phyloP scores from a whole-genome alignment of 805 yeast genomes.

The Millerago galiae region DNA sequence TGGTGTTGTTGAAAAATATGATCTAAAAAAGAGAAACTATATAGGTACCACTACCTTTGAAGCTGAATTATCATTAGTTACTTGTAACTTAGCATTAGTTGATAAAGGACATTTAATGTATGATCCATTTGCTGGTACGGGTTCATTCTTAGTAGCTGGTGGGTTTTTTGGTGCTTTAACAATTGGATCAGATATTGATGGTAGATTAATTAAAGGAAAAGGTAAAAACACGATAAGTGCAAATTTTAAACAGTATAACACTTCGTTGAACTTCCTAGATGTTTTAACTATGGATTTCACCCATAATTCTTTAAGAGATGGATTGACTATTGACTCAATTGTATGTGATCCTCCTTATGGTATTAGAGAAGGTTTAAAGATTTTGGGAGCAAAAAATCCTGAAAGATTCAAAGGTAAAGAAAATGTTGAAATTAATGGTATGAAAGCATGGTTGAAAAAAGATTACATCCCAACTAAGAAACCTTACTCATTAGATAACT shows the following conservation, averaged over 20 bases:
- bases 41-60: slow-evolving; percentile 97
- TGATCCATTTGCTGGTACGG: slow-evolving; percentile 97
- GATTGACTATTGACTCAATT: slow-evolving; percentile 66
- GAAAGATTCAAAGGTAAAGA: slow-evolving; percentile 69
- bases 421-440: slow-evolving; percentile 67
- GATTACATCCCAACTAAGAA: slow-evolving; percentile 92
- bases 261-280: slow-evolving; percentile 56
- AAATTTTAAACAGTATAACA: slow-evolving; percentile 73
- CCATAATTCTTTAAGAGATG: slow-evolving; percentile 67
- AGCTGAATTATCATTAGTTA: slow-evolving; percentile 81
- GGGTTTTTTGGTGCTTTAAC: slow-evolving; percentile 77
- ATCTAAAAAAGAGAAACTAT: slow-evolving; percentile 73
- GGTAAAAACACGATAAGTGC: slow-evolving; percentile 46
- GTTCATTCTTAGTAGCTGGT: slow-evolving; percentile 86
- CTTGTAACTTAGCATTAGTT: slow-evolving; percentile 82
- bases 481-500: slow-evolving; percentile 72
- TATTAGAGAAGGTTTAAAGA: slow-evolving; percentile 90
- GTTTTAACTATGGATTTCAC: slow-evolving; percentile 92
- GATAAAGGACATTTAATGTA: slow-evolving; percentile 59
- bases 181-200: slow-evolving; percentile 88
- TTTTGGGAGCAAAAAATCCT: slow-evolving; percentile 76
- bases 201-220: slow-evolving; percentile 70
- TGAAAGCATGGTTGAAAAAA: slow-evolving; percentile 63
- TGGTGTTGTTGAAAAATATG: slow-evolving; percentile 69
- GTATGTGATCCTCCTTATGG: slow-evolving; percentile 98